Conservation (phyloP, 1,139 yeast species). For the Pichia inconspicua region DNA sequence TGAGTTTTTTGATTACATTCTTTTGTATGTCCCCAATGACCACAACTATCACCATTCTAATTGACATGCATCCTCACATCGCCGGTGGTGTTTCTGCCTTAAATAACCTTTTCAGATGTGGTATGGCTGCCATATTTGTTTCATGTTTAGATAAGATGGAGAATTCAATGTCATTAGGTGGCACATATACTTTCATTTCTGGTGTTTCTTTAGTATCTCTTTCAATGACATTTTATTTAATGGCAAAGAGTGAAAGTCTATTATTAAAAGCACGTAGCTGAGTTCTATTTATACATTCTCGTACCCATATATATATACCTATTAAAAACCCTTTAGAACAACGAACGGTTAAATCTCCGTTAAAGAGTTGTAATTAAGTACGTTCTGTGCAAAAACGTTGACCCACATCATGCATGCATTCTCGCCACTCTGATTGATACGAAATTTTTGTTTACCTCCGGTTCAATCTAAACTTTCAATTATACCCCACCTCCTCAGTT, state of each 20-base stretch:
- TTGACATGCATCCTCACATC: slow-evolving; percentile 52
- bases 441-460: neutral
- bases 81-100: slow-evolving; percentile 58
- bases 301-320: no score
- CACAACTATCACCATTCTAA: slow-evolving; percentile 46
- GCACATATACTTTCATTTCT: slow-evolving; percentile 53
- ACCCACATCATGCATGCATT: no score
- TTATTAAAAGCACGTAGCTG: neutral
- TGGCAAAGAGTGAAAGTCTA: neutral
- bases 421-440: neutral
- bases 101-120: slow-evolving; percentile 53
- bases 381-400: no score
- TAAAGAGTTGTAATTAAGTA: no score
- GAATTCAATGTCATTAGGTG: slow-evolving; percentile 46
- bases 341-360: no score
- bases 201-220: slow-evolving; percentile 28
- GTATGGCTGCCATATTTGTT: slow-evolving; percentile 52
- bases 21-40: slow-evolving; percentile 46
- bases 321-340: no score
- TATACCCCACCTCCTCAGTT: no score
- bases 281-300: no score
- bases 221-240: neutral
- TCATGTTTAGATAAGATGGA: slow-evolving; percentile 58
- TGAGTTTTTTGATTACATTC: slow-evolving; percentile 46
- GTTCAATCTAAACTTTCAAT: no score